Base-by-base conservation (phyloP, 306 rosid species). In the Inga laurina region DNA sequence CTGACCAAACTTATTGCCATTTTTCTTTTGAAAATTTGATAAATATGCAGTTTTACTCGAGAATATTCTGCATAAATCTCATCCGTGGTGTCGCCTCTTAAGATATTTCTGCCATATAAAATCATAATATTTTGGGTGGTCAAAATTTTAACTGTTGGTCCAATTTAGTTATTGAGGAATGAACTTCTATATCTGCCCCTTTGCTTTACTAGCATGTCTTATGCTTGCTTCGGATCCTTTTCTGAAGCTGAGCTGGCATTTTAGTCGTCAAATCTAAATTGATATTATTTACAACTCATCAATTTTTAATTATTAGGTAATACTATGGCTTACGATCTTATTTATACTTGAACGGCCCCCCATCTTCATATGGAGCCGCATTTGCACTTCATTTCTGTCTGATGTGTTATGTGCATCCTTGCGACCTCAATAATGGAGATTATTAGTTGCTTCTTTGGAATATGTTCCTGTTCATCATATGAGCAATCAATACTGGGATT, bases 91-190 rank as follows among this genome's bases (percentile, higher is more conserved):
- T 34, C 12, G 39, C 43, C 78, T 59, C 61, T 46, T 4, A 69
- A 65, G 62, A 46, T 72, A 39, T 71, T 79, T 85, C 65, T 72
- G 59, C 75, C 46, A 16, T 69, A 35, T 75, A 66, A 61, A 61
- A 61, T 18, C 18, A n/a, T 34, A 19, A n/a, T 34, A 19, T 77
- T 74, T 79, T 46, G 34, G 64, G 64, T 45, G 69, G 68, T 51
- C 30, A 70, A 48, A 74, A 37, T 46, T 70, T 35, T 68, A 71
- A 37, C 19, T 45, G 67, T 52, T 45, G 52, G 49, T 39, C 72
- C 65, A 44, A n/a, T 52, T 52, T 16, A 39, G 43, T 39, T 39
- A 5, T 39, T 39, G 80, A 30, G 48, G 49, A 71, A 30, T 74
- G 75, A 46, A 66, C 46, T 62, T 18, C 41, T 61, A 61, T 27